Conservation (phyloP, 257 asterid genomes). For the Solanum dulcamara region DNA sequence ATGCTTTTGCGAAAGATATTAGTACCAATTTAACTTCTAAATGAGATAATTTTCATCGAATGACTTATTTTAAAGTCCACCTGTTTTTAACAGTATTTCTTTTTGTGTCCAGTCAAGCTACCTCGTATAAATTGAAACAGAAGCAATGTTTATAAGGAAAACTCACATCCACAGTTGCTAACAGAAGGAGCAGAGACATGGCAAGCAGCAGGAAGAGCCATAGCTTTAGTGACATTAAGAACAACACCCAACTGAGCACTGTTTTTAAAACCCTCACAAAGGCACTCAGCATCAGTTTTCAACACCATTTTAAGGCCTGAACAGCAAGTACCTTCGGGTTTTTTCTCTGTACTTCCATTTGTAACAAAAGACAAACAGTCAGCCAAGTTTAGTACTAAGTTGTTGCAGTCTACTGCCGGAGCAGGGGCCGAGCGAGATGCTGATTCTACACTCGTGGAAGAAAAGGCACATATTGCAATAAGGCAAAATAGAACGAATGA, state of each 20-base stretch:
- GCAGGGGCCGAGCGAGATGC: conserved; percentile 61
- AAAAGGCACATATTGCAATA: not conserved
- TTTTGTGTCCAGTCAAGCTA: too few relatives aligned
- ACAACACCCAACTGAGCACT: conserved; percentile 79
- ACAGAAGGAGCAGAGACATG: conserved; percentile 69
- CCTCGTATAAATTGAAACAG: not conserved
- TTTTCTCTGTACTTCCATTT: conserved; percentile 44
- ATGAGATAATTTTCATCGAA: too few relatives aligned
- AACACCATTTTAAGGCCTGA: conserved; percentile 67
- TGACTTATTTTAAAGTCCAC: too few relatives aligned
- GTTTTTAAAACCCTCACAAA: conserved; percentile 67
- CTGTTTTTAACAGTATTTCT: too few relatives aligned
- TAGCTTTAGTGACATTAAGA: conserved; percentile 63
- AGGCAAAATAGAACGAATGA: not conserved
- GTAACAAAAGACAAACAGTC: conserved; percentile 70
- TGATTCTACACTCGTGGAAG: not conserved
- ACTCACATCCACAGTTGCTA: conserved; percentile 63
- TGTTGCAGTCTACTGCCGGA: conserved; percentile 67
- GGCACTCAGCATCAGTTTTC: conserved; percentile 61
- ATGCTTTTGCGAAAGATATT: not conserved
- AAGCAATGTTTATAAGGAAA: not conserved
- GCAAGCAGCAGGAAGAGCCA: conserved; percentile 76
- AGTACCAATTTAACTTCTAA: not conserved
- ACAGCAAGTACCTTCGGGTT: conserved; percentile 66
- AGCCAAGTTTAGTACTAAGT: conserved; percentile 48